Evolutionary conservation across 371 early-diverging fungal genomes (phyloP), one percentile per base, ranked within the genome.

Genomic region (Phascolomyces articulosus): DNA sequence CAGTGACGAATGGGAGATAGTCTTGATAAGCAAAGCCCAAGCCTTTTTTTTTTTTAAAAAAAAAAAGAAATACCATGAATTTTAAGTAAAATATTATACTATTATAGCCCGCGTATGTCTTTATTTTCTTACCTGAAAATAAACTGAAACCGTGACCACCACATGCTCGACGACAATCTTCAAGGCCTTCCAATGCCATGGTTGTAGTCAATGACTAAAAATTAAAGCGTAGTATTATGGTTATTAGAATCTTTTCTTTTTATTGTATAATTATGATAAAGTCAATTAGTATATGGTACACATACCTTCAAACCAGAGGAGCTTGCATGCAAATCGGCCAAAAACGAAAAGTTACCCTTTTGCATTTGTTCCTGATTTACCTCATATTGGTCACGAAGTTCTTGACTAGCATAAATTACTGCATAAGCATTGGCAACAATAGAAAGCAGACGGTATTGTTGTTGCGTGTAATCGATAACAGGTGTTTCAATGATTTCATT

Each of bases 81-180:
- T 9, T 6, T 34, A 9, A 31, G 6, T 34, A 34, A n/a, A n/a
- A 34, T 34, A 6, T 34, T 34, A 34, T 9, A 34, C 34, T 34
- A 11, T 11, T 9, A 11, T 34, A 34, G 11, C n/a, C n/a, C n/a
- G n/a, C n/a, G 11, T 34, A 34, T 34, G 2, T 1, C 6, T 34
- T 0, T 9, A 9, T 34, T 34, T 9, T 34, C 0, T 34, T 34
- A 34, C 34, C 34, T 57, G 89, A 88, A 77, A 89, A 90, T 71
- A 82, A 74, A 63, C 88, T 85, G 72, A 86, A 95, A 4, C 94
- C 95, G 57, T 95, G 94, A 28, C 96, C 96, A 63, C 96, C 96
- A 59, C 74, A 91, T 71, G 68, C 88, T 79, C 61, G 91, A 78
- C 63, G 89, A 80, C 65, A 90, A 6, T 89, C 89, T 67, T 95